Base-by-base conservation (phyloP, 2,329 filamentous ascomycete genomes). In the Apiospora kogelbergensis region DNA sequence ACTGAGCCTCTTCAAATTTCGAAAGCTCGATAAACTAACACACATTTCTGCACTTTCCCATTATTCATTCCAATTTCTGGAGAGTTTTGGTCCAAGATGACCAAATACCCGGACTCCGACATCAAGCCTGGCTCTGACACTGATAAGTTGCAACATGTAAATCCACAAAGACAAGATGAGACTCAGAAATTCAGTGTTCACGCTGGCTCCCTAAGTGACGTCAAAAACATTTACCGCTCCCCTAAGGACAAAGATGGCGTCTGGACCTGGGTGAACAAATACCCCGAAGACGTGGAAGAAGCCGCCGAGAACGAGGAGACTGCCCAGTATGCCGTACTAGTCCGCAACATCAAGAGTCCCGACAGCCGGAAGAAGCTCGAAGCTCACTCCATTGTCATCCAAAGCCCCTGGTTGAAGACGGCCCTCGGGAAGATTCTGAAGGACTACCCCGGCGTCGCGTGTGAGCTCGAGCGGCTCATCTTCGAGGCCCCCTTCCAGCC, bases 401-500 rank as follows among this genome's bases (percentile, higher is more conserved):
- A 93, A 77, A 90, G 86, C 24, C 87, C 89, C 1, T 81, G 84
- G 67, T 79, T 93, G 57, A 90, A 89, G 78, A 80, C 81, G 2
- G 83, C 87, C 5, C 81, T 93, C 0, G 80, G 80, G 11, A 81
- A 84, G 13, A 82, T 91, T 9, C 81, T 91, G 26, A 78, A 82
- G 1, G 85, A 82, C 10, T 91, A 91, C 69, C 86, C 88, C 0
- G 89, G 89, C 0, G 81, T 92, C 40, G 86, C 87, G 2, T 85
- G 86, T 42, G 83, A 82, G 13, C 80, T 92, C 33, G 83, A 88
- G n/a, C 84, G 88, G 1, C 81, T 92, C 1, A 86, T 88, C 68
- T 91, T 93, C 70, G 76, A 80, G 9, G 85, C 84, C 0, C 88
- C 88, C 0, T 92, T 92, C 70, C 81, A 86, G 72, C 87, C 88